A percentile compares a stretch with the other conserved stretches of the same genome.
Conservation (phyloP, 1,284 basidiomycete genomes). For the Erythrobasidium hasegawianum region DNA sequence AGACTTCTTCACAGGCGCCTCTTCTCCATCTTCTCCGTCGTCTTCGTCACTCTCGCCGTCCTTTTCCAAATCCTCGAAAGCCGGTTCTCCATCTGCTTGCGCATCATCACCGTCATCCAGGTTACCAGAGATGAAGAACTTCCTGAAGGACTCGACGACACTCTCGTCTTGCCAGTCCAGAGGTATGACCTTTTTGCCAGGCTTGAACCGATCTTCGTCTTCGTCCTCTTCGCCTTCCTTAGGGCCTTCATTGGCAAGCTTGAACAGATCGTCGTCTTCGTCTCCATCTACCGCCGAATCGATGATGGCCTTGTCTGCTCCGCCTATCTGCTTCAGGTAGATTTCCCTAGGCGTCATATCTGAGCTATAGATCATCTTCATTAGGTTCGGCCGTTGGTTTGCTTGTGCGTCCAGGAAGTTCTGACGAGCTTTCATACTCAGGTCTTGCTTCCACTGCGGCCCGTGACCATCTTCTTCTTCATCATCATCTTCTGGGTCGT, state of each 20-base stretch:
- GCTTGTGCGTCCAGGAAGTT: constrained; percentile 54
- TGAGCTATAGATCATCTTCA: constrained; percentile 77
- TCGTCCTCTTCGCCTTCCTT: constrained; percentile 46
- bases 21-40: constrained; percentile 52
- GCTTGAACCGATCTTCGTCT: constrained; percentile 58
- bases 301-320: constrained; percentile 42
- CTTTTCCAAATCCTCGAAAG: constrained; percentile 56
- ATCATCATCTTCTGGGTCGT: constrained; percentile 43
- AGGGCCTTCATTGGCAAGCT: constrained; percentile 28
- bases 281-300: constrained; percentile 46
- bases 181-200: constrained; percentile 54
- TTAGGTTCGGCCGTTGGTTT: constrained; percentile 66
- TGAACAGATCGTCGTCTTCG: constrained; percentile 46
- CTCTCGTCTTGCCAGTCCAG: constrained; percentile 81
- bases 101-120: constrained; percentile 45
- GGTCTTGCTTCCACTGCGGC: constrained; percentile 74
- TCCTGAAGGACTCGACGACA: constrained; percentile 77
- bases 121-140: constrained; percentile 83
- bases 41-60: constrained; percentile 52
- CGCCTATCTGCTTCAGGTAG: constrained; percentile 52
- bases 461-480: constrained; percentile 43
- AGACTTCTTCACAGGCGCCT: constrained; percentile 41
- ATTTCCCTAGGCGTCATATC: constrained; percentile 69
- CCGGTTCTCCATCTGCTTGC: constrained; percentile 54
- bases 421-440: constrained; percentile 61